A percentile compares a stretch with the other conserved stretches of the same genome.
phyloP scores from a whole-genome alignment of 768 basidiomycete genomes.

The Mycena venus region DNA sequence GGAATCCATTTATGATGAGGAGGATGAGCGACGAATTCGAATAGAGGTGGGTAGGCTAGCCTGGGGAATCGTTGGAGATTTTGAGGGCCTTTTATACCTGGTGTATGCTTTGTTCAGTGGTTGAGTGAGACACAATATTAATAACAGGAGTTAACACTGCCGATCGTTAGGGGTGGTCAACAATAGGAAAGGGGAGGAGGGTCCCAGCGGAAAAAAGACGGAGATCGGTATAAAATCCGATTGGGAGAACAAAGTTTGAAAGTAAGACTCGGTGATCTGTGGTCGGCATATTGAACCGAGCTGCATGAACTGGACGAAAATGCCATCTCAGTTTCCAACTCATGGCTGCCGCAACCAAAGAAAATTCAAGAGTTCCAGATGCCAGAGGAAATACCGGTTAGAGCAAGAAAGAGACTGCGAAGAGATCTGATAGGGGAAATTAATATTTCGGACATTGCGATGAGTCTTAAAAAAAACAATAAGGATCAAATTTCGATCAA shows the following conservation, averaged over 20 bases:
- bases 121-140: not conserved
- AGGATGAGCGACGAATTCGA: constrained; percentile 1
- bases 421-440: too few species aligned
- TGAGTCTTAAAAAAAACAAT: too few species aligned
- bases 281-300: too few species aligned
- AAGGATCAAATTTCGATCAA: too few species aligned
- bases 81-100: constrained; percentile 15
- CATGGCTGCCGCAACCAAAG: too few species aligned
- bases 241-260: not conserved
- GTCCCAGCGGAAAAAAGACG: constrained; percentile 1
- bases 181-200: constrained; percentile 3
- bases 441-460: too few species aligned
- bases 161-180: constrained; percentile 4
- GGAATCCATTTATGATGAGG: constrained; percentile 27
- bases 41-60: constrained; percentile 10
- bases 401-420: too few species aligned
- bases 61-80: not conserved
- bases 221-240: not conserved
- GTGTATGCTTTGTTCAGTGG: not conserved
- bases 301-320: too few species aligned
- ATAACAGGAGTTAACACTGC: too few species aligned
- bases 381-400: too few species aligned
- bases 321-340: too few species aligned
- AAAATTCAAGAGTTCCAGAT: too few species aligned
- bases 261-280: not conserved